Evolutionary conservation across 495 filamentous ascomycete genomes (phyloP).

Genomic region (Aspergillus ellipticus): DNA sequence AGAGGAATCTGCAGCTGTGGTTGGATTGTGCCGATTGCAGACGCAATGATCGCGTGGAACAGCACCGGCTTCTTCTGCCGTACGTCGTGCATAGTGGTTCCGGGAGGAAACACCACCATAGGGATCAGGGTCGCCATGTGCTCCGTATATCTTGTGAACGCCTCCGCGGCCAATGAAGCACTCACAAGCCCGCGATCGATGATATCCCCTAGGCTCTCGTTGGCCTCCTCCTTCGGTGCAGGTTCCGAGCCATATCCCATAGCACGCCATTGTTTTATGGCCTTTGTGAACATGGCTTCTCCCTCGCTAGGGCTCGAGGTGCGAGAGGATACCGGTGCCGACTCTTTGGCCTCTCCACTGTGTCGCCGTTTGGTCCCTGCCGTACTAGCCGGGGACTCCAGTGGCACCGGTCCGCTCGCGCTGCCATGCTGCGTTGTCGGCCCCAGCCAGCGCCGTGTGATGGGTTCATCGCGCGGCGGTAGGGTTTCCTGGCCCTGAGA

Average conservation of each 20-base stretch:
- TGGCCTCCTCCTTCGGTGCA: slow-evolving; percentile 7
- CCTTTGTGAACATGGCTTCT: slow-evolving; percentile 12
- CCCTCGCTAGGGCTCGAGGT: slow-evolving; percentile 25
- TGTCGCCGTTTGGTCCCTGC: slow-evolving; percentile 22
- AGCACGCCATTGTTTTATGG: slow-evolving; percentile 10
- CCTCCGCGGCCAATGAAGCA: slow-evolving; percentile 53
- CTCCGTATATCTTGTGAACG: slow-evolving; percentile 68
- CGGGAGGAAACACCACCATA: slow-evolving; percentile 68
- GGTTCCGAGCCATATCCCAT: slow-evolving; percentile 6
- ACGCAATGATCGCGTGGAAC: slow-evolving; percentile 74
- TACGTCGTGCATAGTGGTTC: slow-evolving; percentile 62
- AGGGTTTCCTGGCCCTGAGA: slow-evolving; percentile 20
- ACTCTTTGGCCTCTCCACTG: slow-evolving; percentile 23
- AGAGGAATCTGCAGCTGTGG: slow-evolving; percentile 57
- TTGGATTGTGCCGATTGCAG: slow-evolving; percentile 59
- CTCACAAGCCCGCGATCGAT: slow-evolving; percentile 68
- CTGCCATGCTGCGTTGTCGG: slow-evolving; percentile 16
- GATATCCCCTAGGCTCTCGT: slow-evolving; percentile 54
- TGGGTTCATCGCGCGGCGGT: slow-evolving; percentile 9
- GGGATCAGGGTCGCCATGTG: slow-evolving; percentile 72
- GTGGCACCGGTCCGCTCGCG: slow-evolving; percentile 1
- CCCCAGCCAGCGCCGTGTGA: slow-evolving; percentile 14
- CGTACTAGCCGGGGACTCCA: slow-evolving; percentile 6
- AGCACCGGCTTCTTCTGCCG: slow-evolving; percentile 71
- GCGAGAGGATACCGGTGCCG: slow-evolving; percentile 17